Conservation (phyloP, 1,284 basidiomycete species). For the Blastosporella zonata region DNA sequence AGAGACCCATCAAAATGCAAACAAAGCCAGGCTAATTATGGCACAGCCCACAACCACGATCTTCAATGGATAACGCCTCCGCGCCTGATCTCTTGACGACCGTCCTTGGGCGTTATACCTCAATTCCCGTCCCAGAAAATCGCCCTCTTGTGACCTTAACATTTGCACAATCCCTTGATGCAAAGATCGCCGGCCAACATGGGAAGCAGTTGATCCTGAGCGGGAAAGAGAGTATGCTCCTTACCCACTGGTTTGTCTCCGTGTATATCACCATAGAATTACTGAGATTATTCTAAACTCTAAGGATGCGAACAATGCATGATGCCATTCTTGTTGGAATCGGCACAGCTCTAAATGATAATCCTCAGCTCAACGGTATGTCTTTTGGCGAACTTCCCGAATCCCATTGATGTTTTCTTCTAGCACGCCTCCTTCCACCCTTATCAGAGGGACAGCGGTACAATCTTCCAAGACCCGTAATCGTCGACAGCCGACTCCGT, state of each 20-base stretch:
- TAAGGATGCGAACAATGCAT: slow-evolving; percentile 84
- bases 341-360: slow-evolving; percentile 87
- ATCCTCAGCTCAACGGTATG: slow-evolving; percentile 89
- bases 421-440: slow-evolving; percentile 58
- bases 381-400: neutral
- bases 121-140: slow-evolving; percentile 12
- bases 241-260: slow-evolving; percentile 85
- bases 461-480: slow-evolving; percentile 75
- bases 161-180: slow-evolving; percentile 94
- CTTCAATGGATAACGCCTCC: slow-evolving; percentile 3
- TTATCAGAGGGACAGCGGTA: slow-evolving; percentile 32
- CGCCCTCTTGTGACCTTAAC: slow-evolving; percentile 81
- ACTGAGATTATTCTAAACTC: slow-evolving; percentile 1
- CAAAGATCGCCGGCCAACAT: slow-evolving; percentile 80
- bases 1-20: slow-evolving; percentile 9
- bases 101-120: slow-evolving; percentile 25
- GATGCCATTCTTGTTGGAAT: slow-evolving; percentile 92
- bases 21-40: slow-evolving; percentile 9
- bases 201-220: slow-evolving; percentile 82
- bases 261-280: neutral
- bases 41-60: neutral
- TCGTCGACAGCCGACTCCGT: slow-evolving; percentile 78
- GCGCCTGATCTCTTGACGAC: slow-evolving; percentile 27
- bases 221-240: slow-evolving; percentile 84
- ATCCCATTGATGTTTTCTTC: slow-evolving; percentile 4